Conservation (phyloP, 2,329 filamentous ascomycete species). For the Clathrospora elynae region DNA sequence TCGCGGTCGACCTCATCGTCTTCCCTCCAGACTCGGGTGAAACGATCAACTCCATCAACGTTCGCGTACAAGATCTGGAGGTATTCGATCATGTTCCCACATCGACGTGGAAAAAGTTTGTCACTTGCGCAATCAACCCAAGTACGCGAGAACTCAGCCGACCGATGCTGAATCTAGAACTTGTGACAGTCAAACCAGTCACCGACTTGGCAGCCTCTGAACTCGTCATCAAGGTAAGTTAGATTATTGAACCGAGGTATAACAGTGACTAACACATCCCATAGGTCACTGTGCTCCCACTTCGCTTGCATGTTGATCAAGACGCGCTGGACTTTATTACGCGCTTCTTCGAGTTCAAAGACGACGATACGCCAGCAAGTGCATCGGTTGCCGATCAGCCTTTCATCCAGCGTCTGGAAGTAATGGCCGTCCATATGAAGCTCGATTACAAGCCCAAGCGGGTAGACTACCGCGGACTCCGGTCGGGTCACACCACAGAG, state of each 20-base stretch:
- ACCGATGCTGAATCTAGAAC: slow-evolving; percentile 87
- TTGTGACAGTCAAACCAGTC: slow-evolving; percentile 86
- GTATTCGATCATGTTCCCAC: slow-evolving; percentile 93
- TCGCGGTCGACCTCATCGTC: slow-evolving; percentile 79
- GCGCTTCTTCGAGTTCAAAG: slow-evolving; percentile 97
- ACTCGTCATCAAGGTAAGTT: slow-evolving; percentile 75
- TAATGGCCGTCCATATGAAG: slow-evolving; percentile 80
- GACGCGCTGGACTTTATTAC: slow-evolving; percentile 97
- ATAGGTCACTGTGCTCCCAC: slow-evolving; percentile 72
- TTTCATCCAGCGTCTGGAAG: slow-evolving; percentile 87
- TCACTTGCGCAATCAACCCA: slow-evolving; percentile 87
- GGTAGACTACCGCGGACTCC: slow-evolving; percentile 91
- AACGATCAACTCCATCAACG: slow-evolving; percentile 83
- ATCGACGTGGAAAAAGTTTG: slow-evolving; percentile 98
- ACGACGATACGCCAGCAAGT: slow-evolving; percentile 65
- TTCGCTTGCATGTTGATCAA: slow-evolving; percentile 93
- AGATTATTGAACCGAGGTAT: neutral
- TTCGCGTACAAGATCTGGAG: slow-evolving; percentile 81
- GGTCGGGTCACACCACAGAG: slow-evolving; percentile 92
- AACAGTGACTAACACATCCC: slow-evolving; percentile 8
- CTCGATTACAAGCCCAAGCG: slow-evolving; percentile 98
- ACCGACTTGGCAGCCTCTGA: slow-evolving; percentile 85
- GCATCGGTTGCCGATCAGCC: slow-evolving; percentile 68
- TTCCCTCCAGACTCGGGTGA: slow-evolving; percentile 79
- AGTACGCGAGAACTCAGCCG: slow-evolving; percentile 84